Percentiles rank a stretch among this genome's conserved stretches.
Conservation (phyloP, 148 eudicot genomes). For the Rhododendron griersonianum region DNA sequence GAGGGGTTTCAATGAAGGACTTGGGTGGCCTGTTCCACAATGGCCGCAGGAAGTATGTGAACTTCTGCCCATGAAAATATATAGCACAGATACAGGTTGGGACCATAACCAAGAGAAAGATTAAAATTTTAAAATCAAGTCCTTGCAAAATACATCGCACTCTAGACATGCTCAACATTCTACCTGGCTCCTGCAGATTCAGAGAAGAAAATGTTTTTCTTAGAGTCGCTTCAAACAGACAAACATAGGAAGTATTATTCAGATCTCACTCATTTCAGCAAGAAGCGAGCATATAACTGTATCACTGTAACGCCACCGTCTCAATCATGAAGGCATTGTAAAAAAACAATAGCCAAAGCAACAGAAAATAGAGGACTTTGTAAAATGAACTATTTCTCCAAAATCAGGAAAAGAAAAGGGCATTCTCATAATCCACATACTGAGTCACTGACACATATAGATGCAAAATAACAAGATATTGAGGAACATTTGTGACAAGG, state of each 20-base stretch:
- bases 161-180: conserved; percentile 38
- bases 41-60: conserved; percentile 70
- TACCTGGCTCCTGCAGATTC: conserved; percentile 38
- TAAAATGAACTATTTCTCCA: neutral
- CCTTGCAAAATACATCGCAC: conserved; percentile 57
- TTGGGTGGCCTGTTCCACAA: conserved; percentile 78
- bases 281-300: neutral
- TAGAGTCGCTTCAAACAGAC: neutral
- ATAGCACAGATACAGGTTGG: conserved; percentile 38
- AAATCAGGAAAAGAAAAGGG: neutral
- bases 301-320: neutral
- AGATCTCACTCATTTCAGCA: neutral
- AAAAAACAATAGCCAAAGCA: neutral
- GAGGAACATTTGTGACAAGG: neutral
- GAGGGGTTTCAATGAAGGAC: conserved; percentile 62
- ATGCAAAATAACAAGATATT: neutral
- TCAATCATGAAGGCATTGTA: neutral
- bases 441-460: neutral
- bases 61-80: conserved; percentile 75
- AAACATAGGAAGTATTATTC: neutral
- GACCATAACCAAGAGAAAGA: conserved; percentile 52
- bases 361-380: neutral
- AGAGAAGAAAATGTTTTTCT: conserved; percentile 2
- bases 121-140: conserved; percentile 46
- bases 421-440: neutral